These are phyloP conservation scores for Prunus yedoensis DNA, from an alignment of 331 rosid species.

Conservation along the genomic window DNA sequence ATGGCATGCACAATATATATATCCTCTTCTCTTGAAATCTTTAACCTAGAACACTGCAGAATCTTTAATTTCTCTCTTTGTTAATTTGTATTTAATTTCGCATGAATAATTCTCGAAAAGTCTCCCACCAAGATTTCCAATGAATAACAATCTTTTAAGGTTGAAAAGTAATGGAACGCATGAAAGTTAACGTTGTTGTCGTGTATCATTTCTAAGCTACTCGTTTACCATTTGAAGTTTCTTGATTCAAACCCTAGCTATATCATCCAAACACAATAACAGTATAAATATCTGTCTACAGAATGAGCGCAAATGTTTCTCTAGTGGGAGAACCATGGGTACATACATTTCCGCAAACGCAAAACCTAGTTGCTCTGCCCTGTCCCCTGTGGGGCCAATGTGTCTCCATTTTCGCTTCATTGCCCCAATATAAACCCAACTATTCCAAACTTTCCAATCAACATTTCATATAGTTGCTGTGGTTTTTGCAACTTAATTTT, in stretches of 20 bases:
- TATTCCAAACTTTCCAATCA: neutral
- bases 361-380: slow-evolving; percentile 10
- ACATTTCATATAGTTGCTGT: too few species aligned
- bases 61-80: neutral
- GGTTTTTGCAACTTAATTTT: neutral
- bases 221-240: too few species aligned
- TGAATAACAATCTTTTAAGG: too few species aligned
- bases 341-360: neutral
- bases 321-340: neutral
- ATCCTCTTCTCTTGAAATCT: neutral
- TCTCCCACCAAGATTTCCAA: too few species aligned
- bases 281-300: neutral
- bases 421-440: slow-evolving; percentile 19
- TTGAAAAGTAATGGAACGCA: too few species aligned
- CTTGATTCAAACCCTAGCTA: too few species aligned
- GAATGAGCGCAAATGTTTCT: neutral
- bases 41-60: neutral
- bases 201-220: too few species aligned
- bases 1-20: too few species aligned
- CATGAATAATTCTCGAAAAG: too few species aligned
- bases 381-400: slow-evolving; percentile 11
- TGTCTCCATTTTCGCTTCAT: slow-evolving; percentile 12
- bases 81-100: too few species aligned
- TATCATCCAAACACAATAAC: too few species aligned
- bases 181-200: too few species aligned